A percentile compares a stretch with the other conserved stretches of the same genome.
Conservation (phyloP, 495 filamentous ascomycete genomes). For the Podospora sp. region DNA sequence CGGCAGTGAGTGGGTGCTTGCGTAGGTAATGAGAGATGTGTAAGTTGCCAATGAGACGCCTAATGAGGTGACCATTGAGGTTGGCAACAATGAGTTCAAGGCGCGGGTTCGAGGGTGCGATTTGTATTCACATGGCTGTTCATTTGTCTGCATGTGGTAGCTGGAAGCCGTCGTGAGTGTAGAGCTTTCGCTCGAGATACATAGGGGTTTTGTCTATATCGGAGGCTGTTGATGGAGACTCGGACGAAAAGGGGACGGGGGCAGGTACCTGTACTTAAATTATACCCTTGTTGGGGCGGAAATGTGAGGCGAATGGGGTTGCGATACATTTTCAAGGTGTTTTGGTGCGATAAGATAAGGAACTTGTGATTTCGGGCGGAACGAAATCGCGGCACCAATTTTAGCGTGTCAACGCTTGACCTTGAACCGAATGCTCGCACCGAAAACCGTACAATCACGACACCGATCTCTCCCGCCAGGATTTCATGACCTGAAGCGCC, state of each 20-base stretch:
- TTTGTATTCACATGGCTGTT: constrained; percentile 4
- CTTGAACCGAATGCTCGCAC: not conserved
- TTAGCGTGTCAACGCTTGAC: constrained; percentile 12
- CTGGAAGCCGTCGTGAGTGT: not conserved
- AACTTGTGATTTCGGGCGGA: constrained; percentile 19
- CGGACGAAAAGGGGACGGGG: not conserved
- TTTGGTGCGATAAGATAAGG: constrained; percentile 24
- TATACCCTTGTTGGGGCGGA: constrained; percentile 10
- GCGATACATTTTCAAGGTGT: constrained; percentile 16
- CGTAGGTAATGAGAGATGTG: constrained; percentile 44
- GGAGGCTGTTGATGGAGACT: not conserved
- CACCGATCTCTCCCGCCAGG: not conserved
- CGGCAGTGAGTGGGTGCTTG: constrained; percentile 86
- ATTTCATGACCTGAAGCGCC: constrained; percentile 25
- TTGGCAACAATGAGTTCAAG: too few relatives aligned
- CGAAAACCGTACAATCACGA: not conserved
- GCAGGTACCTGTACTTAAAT: constrained; percentile 16
- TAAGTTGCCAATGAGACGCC: not conserved
- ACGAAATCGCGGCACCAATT: too few relatives aligned
- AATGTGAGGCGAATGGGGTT: not conserved
- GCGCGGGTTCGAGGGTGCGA: constrained; percentile 4
- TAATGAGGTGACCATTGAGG: not conserved
- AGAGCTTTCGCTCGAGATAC: not conserved
- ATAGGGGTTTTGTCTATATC: constrained; percentile 15
- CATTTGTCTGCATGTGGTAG: constrained; percentile 7